Evolutionary conservation across 768 basidiomycete genomes (phyloP).

Genomic region (Suillus occidentalis): DNA sequence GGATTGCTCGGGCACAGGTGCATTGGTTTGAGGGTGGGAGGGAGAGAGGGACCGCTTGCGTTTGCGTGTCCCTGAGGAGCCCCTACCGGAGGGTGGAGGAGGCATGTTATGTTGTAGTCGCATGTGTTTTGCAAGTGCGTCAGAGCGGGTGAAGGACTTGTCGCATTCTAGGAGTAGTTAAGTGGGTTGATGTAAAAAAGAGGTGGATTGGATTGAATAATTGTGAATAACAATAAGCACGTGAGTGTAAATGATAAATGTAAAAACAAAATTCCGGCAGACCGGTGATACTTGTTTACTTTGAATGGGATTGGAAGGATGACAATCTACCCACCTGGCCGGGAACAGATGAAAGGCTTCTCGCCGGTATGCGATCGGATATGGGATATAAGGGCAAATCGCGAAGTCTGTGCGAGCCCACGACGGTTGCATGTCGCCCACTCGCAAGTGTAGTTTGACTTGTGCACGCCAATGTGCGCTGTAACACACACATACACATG

Average conservation of each 20-base stretch:
- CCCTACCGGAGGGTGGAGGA: constrained; percentile 71
- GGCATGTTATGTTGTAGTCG: constrained; percentile 82
- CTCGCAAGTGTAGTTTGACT: constrained; percentile 86
- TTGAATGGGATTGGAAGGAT: constrained; percentile 5
- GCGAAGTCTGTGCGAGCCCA: constrained; percentile 82
- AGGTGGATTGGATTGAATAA: neutral
- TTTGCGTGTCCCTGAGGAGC: constrained; percentile 71
- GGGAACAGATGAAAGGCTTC: constrained; percentile 83
- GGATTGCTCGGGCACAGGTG: constrained; percentile 18
- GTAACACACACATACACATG: constrained; percentile 2
- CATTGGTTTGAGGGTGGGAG: constrained; percentile 19
- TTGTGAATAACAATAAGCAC: neutral
- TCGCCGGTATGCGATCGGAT: constrained; percentile 93
- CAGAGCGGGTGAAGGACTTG: constrained; percentile 92
- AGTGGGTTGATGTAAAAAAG: neutral
- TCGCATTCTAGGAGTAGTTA: constrained; percentile 68
- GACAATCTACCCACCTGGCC: constrained; percentile 57
- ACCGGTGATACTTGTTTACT: neutral
- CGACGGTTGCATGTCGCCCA: constrained; percentile 82
- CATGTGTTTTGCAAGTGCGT: constrained; percentile 92
- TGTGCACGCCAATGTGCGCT: constrained; percentile 84
- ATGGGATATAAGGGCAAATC: constrained; percentile 89
- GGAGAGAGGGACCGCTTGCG: constrained; percentile 39
- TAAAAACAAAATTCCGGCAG: too few species aligned
- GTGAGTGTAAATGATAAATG: neutral